Evolutionary conservation across 768 basidiomycete species (phyloP), one percentile per base, ranked within the genome.

Genomic region (Rickenella mellea): DNA sequence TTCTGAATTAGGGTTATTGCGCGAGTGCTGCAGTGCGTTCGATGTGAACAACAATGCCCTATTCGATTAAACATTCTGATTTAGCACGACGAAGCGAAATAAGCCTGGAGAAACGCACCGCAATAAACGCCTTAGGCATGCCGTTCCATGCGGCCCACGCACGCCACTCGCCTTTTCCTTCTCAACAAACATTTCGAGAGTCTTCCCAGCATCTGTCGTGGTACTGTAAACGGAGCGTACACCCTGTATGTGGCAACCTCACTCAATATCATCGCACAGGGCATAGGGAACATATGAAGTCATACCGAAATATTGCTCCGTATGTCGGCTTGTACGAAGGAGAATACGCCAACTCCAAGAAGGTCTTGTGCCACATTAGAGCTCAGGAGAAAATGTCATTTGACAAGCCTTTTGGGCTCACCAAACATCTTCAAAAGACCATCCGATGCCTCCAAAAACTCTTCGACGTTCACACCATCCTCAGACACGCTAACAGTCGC

Each of bases 361-460:
- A 85, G 65, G 60, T 84, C 83, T 83, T 50, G 31, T 17, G 33
- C 49, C 24, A 29, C 47, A 44, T 40, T 27, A 12, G 25, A 39
- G 19, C 10, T 36, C 33, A 36, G 33, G 4, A 4, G 33, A 3
- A 36, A 22, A 17, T 10, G 15, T 10, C 29, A 4, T 36, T 22
- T 27, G 39, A 21, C 29, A 39, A 31, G 40, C 40, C 39, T 47
- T 42, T 30, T 46, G 39, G 9, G 44, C 73, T 44, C 48, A 81
- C 83, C 80, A 55, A 85, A 85, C 65, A 86, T 65, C 41, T 73
- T 66, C 12, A 83, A 68, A 21, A 98, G 71, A 14, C 88, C 92
- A 60, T 94, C 89, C 15, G 89, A 78, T 1, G 93, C 93, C 55
- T 88, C 82, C 35, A 91, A 68, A 67, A 98, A 98, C 10, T 71